Base-by-base conservation (phyloP, 2,329 filamentous ascomycete species). In the Rhynchosporium agropyri region DNA sequence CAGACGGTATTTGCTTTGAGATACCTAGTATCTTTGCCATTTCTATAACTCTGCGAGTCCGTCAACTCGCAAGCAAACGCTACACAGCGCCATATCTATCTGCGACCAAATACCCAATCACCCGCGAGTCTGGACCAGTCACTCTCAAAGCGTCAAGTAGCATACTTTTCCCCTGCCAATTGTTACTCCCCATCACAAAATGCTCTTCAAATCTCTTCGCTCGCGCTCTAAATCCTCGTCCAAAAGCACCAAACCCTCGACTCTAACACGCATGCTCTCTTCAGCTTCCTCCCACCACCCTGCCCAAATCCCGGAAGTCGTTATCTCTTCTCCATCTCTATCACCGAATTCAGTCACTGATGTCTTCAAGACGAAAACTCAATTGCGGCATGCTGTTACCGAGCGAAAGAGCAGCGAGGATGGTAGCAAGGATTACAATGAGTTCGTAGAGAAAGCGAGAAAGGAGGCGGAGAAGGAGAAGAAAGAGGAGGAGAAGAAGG, bases 401-500 rank as follows among this genome's bases (percentile, higher is more conserved):
- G 28, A 42, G 29, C n/a, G 9, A 15, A 42, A 57, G 26, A 40
- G 8, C 10, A 28, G 1, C 4, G 36, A 40, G 4, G 59, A 60
- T 28, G 59, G 49, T 28, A 55, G 49, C 36, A 63, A 42, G 42
- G 68, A 70, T 55, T 70, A 65, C 38, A 50, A 64, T 28, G 63
- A 66, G n/a, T 71, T 71, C 50, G 33, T 71, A 38, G 64, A 60
- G 38, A 65, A 68, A 20, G 65, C 66, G 12, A 61, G 55, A 38
- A 64, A 63, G 31, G 67, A 65, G 13, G 68, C 53, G 3, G 65
- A 68, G 57, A 63, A 61, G 46, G 60, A 33, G 13, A 64, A 69
- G 59, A 68, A 61, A 56, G 57, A 61, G 58, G 64, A 40, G 58
- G 31, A 60, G 69, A 69, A 74, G 59, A 67, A 76, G 50, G 75